Base-by-base conservation (phyloP, 257 asterid genomes). In the Agastache rugosa region DNA sequence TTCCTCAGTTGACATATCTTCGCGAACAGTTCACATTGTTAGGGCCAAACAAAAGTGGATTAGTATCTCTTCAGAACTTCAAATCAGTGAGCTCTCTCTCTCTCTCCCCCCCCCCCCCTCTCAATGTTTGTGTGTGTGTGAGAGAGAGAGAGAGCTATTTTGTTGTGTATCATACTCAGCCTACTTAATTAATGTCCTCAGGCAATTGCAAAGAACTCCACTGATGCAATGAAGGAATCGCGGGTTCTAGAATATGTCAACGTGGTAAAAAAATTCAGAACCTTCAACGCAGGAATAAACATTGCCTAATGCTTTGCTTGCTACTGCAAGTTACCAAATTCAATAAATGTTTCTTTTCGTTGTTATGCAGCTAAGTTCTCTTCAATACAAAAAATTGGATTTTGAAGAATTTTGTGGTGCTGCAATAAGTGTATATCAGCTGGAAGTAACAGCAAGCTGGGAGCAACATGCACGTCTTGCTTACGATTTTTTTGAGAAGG, bases 221-320 rank as follows among this genome's bases (percentile, higher is more conserved):
- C 99, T 0, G 96, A 91, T 78, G 99, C 97, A 45, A 84, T 90
- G 94, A 92, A 86, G 84, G 97, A 90, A 73, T 88, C 99, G 3
- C 85, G 97, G 79, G 97, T 94, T 72, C 47, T 88, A 11, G 99
- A 94, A 35, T 94, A 83, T 75, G 93, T 83, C 69, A 83, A 71
- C 66, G 85, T 88, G 93, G 98, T 93, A 78, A 79, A 58, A 54
- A 54, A 66, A 72, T 65, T 20, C 10, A 9, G 27, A 58, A 60
- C 64, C 47, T 50, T 74, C 37, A 16, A 19, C 67, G 34, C 12
- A 39, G 11, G 9, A 47, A 11, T 23, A 34, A 34, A 19, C 68
- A 50, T 11, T 15, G 39, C 31, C 19, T 35, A 58, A 48, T 56
- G 44, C 23, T 41, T 20, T 14, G 39, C 29, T 8, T 15, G 44